Conservation (phyloP, 2,329 filamentous ascomycete genomes). For the Orbilia javanica region DNA sequence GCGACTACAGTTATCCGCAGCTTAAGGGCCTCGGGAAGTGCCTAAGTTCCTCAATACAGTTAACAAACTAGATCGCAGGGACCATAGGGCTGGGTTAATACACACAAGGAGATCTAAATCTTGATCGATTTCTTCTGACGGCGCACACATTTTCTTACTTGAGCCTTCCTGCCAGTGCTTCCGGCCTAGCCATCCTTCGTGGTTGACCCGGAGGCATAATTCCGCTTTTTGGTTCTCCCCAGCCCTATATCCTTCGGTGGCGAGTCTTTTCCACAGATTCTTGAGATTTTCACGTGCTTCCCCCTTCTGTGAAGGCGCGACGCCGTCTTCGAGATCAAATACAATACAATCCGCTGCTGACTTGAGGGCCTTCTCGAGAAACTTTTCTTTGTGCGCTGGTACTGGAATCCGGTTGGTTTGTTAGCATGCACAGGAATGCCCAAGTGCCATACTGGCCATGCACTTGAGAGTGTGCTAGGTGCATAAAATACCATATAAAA, state of each 20-base stretch:
- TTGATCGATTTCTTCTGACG: slow-evolving; percentile 29
- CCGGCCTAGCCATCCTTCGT: slow-evolving; percentile 33
- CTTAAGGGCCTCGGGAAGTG: background rate
- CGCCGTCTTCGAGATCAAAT: slow-evolving; percentile 51
- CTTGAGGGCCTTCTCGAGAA: slow-evolving; percentile 42
- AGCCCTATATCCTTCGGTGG: slow-evolving; percentile 25
- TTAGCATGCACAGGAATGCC: background rate
- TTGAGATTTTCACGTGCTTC: slow-evolving; percentile 37
- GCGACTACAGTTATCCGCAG: slow-evolving; percentile 13
- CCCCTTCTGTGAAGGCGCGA: slow-evolving; percentile 28
- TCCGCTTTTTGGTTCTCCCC: slow-evolving; percentile 47
- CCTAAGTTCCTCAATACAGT: slow-evolving; percentile 3
- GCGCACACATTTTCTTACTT: background rate
- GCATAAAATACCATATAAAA: slow-evolving; percentile 47
- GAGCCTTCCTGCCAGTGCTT: background rate
- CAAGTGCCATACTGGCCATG: too few relatives aligned
- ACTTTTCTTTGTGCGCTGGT: slow-evolving; percentile 35
- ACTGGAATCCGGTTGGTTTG: slow-evolving; percentile 1
- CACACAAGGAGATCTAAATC: slow-evolving; percentile 44
- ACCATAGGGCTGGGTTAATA: background rate
- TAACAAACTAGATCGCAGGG: background rate
- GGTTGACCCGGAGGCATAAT: slow-evolving; percentile 43
- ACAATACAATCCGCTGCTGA: slow-evolving; percentile 50
- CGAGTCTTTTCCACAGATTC: slow-evolving; percentile 17
- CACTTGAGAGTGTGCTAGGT: background rate